These are phyloP conservation scores for Pelargonium fulgidum DNA, from an alignment of 441 rosid species.

Conservation along the genomic window DNA sequence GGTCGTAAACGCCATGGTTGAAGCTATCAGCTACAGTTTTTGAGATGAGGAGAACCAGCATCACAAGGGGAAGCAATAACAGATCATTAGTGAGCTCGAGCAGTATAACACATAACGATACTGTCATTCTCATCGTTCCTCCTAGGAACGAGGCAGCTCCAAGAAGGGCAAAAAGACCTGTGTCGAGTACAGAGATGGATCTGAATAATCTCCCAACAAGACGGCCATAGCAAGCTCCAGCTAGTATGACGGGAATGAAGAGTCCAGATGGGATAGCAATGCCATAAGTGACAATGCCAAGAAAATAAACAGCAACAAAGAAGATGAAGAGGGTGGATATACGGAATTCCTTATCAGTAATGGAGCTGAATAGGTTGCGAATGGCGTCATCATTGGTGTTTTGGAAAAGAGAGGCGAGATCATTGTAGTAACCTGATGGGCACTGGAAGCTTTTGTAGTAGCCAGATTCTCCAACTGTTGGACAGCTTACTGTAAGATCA, in stretches of 20 bases:
- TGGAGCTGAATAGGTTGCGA: constrained; percentile 45
- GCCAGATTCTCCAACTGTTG: constrained; percentile 59
- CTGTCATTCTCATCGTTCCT: constrained; percentile 77
- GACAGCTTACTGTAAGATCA: constrained; percentile 44
- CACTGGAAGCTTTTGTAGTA: constrained; percentile 81
- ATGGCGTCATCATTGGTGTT: constrained; percentile 71
- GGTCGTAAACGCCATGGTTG: constrained; percentile 65
- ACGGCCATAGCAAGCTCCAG: constrained; percentile 59
- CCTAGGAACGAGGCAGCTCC: constrained; percentile 76
- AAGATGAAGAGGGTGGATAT: constrained; percentile 46
- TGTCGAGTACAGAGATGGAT: constrained; percentile 47
- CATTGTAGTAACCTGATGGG: constrained; percentile 68
- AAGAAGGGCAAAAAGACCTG: constrained; percentile 55
- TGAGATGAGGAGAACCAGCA: constrained; percentile 56
- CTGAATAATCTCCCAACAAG: constrained; percentile 48
- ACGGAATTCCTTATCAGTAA: constrained; percentile 45
- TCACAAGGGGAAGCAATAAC: constrained; percentile 54
- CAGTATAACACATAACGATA: constrained; percentile 60
- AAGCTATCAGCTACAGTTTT: constrained; percentile 61
- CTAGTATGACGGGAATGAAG: constrained; percentile 62
- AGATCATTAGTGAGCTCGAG: constrained; percentile 63
- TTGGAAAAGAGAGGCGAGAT: constrained; percentile 60
- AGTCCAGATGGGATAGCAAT: constrained; percentile 71
- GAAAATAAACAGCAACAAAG: constrained; percentile 46
- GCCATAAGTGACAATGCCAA: constrained; percentile 67